phyloP scores from a whole-genome alignment of 2,329 filamentous ascomycete genomes.

The Periconia sp. region DNA sequence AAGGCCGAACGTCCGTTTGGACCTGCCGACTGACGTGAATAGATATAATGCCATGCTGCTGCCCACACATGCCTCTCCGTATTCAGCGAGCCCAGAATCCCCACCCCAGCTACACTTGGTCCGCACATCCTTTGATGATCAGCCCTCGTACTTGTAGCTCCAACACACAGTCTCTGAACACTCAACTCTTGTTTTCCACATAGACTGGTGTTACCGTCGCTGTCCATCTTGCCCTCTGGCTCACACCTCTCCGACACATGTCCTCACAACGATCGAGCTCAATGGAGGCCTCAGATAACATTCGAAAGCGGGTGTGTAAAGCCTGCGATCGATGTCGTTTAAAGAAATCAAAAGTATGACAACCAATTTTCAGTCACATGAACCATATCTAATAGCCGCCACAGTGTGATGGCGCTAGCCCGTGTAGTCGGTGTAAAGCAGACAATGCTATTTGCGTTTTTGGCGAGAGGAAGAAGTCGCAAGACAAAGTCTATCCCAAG shows the following conservation, averaged over 20 bases:
- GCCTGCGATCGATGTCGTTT: conserved; percentile 70
- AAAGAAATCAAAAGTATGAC: conserved; percentile 69
- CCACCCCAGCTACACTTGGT: conserved; percentile 21
- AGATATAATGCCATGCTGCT: conserved; percentile 46
- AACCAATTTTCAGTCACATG: too few relatives aligned
- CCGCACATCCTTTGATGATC: conserved; percentile 14
- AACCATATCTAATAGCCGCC: too few relatives aligned
- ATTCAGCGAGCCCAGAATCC: conserved; percentile 34
- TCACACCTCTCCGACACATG: conserved; percentile 26
- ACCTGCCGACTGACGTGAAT: conserved; percentile 45
- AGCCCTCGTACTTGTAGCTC: too few relatives aligned
- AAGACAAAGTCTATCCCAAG: conserved; percentile 73
- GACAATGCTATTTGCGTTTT: conserved; percentile 71
- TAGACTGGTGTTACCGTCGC: conserved; percentile 2
- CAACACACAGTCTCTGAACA: conserved; percentile 7
- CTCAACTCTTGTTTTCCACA: conserved; percentile 9
- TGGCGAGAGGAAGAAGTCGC: conserved; percentile 69
- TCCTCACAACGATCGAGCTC: conserved; percentile 44
- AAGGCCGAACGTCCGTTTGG: conserved; percentile 46
- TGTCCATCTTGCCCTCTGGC: conserved; percentile 8
- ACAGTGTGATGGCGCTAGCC: conserved; percentile 66
- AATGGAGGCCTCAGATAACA: conserved; percentile 53
- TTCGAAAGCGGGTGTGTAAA: conserved; percentile 69
- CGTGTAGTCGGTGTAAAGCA: conserved; percentile 66
- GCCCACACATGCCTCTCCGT: conserved; percentile 36